Evolutionary conservation across 768 basidiomycete genomes (phyloP), one percentile per base, ranked within the genome.

Genomic region (Polyporus arcularius): DNA sequence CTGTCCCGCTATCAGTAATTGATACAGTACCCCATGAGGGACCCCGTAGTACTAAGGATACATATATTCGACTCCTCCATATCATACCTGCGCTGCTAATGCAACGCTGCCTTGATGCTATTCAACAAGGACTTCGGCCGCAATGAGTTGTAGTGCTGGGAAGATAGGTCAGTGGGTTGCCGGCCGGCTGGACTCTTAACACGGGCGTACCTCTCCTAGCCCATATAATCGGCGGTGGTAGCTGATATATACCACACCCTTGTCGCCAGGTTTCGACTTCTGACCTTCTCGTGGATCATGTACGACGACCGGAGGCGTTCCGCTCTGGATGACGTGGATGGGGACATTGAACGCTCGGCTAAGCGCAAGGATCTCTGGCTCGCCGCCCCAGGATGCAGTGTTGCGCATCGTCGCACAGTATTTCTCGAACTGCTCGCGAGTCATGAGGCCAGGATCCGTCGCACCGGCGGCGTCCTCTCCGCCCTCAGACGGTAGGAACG

Each of bases 161-260:
- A 49, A 48, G 38, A 26, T 26, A 38, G 38, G 28, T 65, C 58
- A 49, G 21, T 64, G 66, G 46, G 30, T 35, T 49, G 9, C 8
- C 2, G 11, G 15, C 12, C 31, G 31, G 54, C 28, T 18, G n/a
- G 28, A 5, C 14, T 14, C 6, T 38, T 30, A 30, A 31, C 43
- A 35, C 10, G 26, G 76, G 89, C 65, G 55, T 35, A 94, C 95
- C 85, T 98, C 96, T 66, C 96, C 96, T 6, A 98, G 82, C 3
- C 96, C 96, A 75, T 96, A 98, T 87, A 96, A 89, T 65, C 87
- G 83, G 57, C 92, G 82, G 70, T 98, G 96, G 72, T 96, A 99
- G 69, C 95, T 97, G 68, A 95, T 89, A 49, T 88, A 79, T 6
- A 87, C 83, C 1, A 82, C 76, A 4, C 57, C 61, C 51, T 75